Evolutionary conservation across 352 stramenopile genomes (phyloP), one percentile per base, ranked within the genome.

Genomic region (Pilasporangium apinafurcum): DNA sequence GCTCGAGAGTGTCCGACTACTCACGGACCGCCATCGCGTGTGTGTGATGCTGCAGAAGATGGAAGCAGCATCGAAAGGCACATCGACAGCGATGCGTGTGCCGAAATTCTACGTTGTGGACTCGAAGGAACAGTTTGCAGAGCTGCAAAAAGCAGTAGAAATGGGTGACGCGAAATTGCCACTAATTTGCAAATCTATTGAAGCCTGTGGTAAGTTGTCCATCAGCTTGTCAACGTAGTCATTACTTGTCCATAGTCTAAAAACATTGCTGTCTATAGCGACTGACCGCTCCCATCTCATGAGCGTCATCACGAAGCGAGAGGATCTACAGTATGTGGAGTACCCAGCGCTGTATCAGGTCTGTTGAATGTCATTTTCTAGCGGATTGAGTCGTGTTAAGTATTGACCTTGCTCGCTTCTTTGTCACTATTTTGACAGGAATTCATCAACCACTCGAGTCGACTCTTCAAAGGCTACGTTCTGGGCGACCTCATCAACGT

Each of bases 381-480:
- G 28, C 27, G 31, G 30, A 24, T 8, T 22, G 12, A 13, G 8
- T 12, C 14, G n/a, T 7, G 9, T 10, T 30, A 16, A 14, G 5
- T 21, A 21, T 28, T 30, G 6, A 14, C 10, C n/a, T n/a, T n/a
- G 12, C 5, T 35, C 10, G 7, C 6, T 42, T 18, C 2, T 27
- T 34, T 22, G 0, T 18, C 6, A 20, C 25, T 31, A 18, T 46
- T 10, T 53, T n/a, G 14, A 5, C 37, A 92, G 78, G 76, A 90
- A 43, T 93, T 85, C 44, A 56, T 93, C 31, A 93, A 93, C 42
- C 81, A 93, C 48, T 86, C 71, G 36, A 65, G 61, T 6, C 62
- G 74, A 4, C 61, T 93, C 5, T 93, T 85, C 43, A 93, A 93
- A 47, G 81, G 81, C 31, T 93, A 93, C 47, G 78, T 91, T 32